A percentile compares a stretch with the other conserved stretches of the same genome.
These are phyloP conservation scores for Colletotrichum sp. DNA, from an alignment of 2,329 filamentous ascomycete genomes.

Conservation along the genomic window DNA sequence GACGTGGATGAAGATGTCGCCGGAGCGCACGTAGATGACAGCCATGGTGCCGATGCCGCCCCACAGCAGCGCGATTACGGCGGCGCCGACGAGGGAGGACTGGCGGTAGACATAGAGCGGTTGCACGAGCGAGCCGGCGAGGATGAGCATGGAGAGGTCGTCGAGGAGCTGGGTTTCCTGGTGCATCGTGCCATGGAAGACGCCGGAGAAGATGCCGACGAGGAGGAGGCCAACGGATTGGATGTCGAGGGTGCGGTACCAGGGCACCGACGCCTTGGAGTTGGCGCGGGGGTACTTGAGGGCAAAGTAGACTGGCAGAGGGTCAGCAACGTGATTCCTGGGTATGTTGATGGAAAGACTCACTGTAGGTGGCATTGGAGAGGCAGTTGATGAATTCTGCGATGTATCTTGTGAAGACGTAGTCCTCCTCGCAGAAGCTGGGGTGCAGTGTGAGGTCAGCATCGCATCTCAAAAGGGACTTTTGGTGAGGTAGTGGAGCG, in stretches of 20 bases:
- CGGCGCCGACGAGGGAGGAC: slow-evolving; percentile 32
- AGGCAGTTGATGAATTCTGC: slow-evolving; percentile 51
- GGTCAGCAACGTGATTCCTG: neutral
- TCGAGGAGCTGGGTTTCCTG: slow-evolving; percentile 52
- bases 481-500: neutral
- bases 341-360: neutral
- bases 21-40: slow-evolving; percentile 45
- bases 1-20: slow-evolving; percentile 48
- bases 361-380: slow-evolving; percentile 40
- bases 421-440: slow-evolving; percentile 28
- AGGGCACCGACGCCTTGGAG: slow-evolving; percentile 32
- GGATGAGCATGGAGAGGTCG: slow-evolving; percentile 63
- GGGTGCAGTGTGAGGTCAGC: neutral
- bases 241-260: slow-evolving; percentile 39
- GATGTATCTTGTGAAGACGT: slow-evolving; percentile 45
- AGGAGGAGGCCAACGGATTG: slow-evolving; percentile 45
- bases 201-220: slow-evolving; percentile 46
- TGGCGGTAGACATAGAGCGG: slow-evolving; percentile 50
- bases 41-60: slow-evolving; percentile 44
- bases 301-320: slow-evolving; percentile 40
- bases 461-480: neutral
- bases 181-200: slow-evolving; percentile 50
- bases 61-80: slow-evolving; percentile 42
- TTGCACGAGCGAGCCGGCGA: slow-evolving; percentile 57
- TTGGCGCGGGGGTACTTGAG: slow-evolving; percentile 38